phyloP scores from a whole-genome alignment of 1,284 basidiomycete species.

The Cryptococcus neoformans region DNA sequence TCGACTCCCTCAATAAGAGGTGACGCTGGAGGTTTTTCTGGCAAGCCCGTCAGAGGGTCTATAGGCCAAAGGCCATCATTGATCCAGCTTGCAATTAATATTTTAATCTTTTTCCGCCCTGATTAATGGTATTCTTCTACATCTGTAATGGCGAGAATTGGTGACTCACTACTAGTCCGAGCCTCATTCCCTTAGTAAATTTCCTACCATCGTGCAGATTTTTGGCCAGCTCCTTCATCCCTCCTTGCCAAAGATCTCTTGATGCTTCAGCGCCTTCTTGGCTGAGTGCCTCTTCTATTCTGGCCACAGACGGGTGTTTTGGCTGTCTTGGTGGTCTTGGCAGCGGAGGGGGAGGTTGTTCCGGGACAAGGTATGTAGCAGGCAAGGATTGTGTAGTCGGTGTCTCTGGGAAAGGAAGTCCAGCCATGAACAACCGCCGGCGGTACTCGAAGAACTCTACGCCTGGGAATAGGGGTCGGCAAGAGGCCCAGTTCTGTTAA shows the following conservation, averaged over 20 bases:
- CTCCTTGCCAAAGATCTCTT: slow-evolving; percentile 37
- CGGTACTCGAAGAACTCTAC: slow-evolving; percentile 44
- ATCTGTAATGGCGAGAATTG: not conserved
- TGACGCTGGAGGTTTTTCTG: slow-evolving; percentile 24
- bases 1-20: slow-evolving; percentile 15
- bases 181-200: slow-evolving; percentile 31
- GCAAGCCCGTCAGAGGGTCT: slow-evolving; percentile 26
- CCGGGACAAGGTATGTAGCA: not conserved
- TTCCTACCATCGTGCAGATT: slow-evolving; percentile 31
- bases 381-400: slow-evolving; percentile 13
- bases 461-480: slow-evolving; percentile 17
- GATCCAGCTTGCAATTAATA: slow-evolving; percentile 43
- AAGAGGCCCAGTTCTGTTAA: too few species aligned
- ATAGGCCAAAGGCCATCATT: slow-evolving; percentile 47
- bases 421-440: slow-evolving; percentile 37
- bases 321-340: not conserved
- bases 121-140: not conserved
- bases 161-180: slow-evolving; percentile 43
- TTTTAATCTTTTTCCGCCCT: slow-evolving; percentile 32
- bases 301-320: slow-evolving; percentile 15
- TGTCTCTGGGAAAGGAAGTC: slow-evolving; percentile 18
- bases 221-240: slow-evolving; percentile 30
- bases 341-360: slow-evolving; percentile 5
- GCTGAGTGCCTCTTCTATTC: slow-evolving; percentile 33
- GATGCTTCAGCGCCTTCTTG: slow-evolving; percentile 34